Conservation (phyloP, 441 rosid genomes). For the Breynia disticha region DNA sequence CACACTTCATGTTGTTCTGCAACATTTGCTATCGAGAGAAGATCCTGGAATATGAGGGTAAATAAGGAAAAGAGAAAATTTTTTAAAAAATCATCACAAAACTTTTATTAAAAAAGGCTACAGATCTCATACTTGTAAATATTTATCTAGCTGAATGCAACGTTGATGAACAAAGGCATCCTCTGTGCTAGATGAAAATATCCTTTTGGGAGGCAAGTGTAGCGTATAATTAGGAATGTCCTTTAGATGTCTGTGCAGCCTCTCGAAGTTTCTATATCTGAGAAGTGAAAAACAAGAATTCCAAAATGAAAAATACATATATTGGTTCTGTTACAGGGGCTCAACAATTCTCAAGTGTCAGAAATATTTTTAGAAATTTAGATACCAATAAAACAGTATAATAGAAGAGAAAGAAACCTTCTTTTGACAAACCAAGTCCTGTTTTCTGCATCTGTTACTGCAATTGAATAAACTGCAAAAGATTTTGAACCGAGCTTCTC, state of each 20-base stretch:
- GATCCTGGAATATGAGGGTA: conserved; percentile 52
- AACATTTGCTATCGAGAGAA: conserved; percentile 91
- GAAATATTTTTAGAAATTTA: neutral
- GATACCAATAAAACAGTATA: neutral
- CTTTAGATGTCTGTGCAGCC: conserved; percentile 82
- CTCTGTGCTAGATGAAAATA: conserved; percentile 99
- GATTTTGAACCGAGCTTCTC: conserved; percentile 90
- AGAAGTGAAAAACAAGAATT: conserved; percentile 9
- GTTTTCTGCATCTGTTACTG: conserved; percentile 73
- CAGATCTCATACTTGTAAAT: conserved; percentile 52
- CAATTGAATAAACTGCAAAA: conserved; percentile 96
- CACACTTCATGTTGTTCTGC: conserved; percentile 99
- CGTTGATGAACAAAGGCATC: conserved; percentile 97
- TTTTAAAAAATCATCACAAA: conserved; percentile 7
- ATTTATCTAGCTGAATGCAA: conserved; percentile 92
- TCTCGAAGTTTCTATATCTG: conserved; percentile 97
- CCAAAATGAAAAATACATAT: too few species aligned
- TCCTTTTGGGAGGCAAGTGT: conserved; percentile 96
- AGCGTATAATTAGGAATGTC: conserved; percentile 93
- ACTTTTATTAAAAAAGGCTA: conserved; percentile 11
- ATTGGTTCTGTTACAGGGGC: too few species aligned
- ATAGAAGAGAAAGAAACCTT: conserved; percentile 53
- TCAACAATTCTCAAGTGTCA: too few species aligned
- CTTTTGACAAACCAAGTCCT: conserved; percentile 91
- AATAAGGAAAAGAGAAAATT: conserved; percentile 12